Base-by-base conservation (phyloP, 805 yeast species). In the Wickerhamomyces sydowiorum region DNA sequence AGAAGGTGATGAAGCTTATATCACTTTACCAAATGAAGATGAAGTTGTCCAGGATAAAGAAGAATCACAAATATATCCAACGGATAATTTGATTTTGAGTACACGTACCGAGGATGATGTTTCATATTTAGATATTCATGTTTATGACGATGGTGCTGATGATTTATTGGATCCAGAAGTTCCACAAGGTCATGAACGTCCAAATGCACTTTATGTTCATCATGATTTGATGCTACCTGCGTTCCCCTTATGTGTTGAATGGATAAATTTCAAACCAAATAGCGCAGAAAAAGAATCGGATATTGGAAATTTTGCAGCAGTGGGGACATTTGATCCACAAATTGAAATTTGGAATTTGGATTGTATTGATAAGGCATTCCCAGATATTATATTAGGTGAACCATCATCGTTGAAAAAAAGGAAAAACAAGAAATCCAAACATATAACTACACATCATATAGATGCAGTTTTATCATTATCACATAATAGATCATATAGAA, bases 331-430 rank as follows among this genome's bases (percentile, higher is more conserved):
- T 61, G 98, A 91, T 54, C 99, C 99, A 32, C 95, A 86, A 59
- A 91, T 93, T 63, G 99, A 93, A 66, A 76, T 93, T 47, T 93
- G 98, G 98, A 89, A 93, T 64, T 70, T 93, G 56, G 99, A 93
- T 61, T 80, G 83, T 49, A 71, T 91, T 28, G 98, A 93, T 53
- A 88, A 88, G 56, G 91, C 96, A 22, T 91, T 86, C 74, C 99
- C 99, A 13, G 96, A 90, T 59, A 75, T 85, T 51, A 88, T 93
- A 48, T 71, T 93, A 46, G 98, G 99, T 40, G 95, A 86, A 58
- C 79, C 80, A 10, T 72, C 56, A 59, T 44, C 62, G 29, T 66
- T 62, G 45, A 72, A 73, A 63, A 75, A 75, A 56, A 75, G 71
- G 59, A 72, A 73, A 62, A 69, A 67, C 53, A 63, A 61, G 47